A percentile compares a stretch with the other conserved stretches of the same genome.
These are phyloP conservation scores for Malassezia furfur DNA, from an alignment of 1,284 basidiomycete species.

Conservation along the genomic window DNA sequence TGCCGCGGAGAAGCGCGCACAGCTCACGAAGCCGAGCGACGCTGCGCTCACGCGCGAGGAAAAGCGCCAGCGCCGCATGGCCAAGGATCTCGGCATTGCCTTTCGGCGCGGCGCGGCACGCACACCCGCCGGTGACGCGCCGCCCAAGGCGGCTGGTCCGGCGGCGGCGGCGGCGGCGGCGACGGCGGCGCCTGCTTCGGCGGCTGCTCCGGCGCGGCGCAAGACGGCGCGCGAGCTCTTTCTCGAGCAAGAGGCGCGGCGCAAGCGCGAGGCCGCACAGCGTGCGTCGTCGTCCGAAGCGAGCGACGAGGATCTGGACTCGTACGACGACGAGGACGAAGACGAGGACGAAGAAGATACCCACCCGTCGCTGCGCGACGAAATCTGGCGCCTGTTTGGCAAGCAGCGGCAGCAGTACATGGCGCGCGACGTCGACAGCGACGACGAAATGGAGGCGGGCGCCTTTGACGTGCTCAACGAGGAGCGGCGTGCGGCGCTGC, in stretches of 20 bases:
- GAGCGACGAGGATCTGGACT: constrained; percentile 17
- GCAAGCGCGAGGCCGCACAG: not conserved
- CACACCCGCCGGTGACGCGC: not conserved
- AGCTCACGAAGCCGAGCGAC: not conserved
- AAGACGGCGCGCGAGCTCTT: constrained; percentile 12
- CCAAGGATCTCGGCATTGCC: constrained; percentile 13
- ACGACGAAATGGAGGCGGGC: constrained; percentile 46
- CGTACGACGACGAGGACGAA: constrained; percentile 19
- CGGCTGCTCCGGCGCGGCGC: not conserved
- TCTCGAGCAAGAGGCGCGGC: constrained; percentile 5
- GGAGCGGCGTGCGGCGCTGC: constrained; percentile 28
- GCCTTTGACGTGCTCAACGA: constrained; percentile 32
- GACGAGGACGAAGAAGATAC: constrained; percentile 20
- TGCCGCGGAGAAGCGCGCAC: constrained; percentile 6
- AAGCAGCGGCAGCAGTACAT: constrained; percentile 32
- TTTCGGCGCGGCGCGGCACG: not conserved
- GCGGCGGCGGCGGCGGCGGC: not conserved
- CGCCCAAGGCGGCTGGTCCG: not conserved
- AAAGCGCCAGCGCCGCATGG: constrained; percentile 17
- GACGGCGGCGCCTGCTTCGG: not conserved
- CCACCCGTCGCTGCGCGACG: constrained; percentile 20
- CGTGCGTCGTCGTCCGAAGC: constrained; percentile 19
- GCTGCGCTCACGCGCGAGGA: constrained; percentile 16
- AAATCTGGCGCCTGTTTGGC: constrained; percentile 43
- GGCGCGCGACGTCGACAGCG: constrained; percentile 30